phyloP scores from a whole-genome alignment of 2,329 filamentous ascomycete species.

The Pseudogymnoascus sp. region DNA sequence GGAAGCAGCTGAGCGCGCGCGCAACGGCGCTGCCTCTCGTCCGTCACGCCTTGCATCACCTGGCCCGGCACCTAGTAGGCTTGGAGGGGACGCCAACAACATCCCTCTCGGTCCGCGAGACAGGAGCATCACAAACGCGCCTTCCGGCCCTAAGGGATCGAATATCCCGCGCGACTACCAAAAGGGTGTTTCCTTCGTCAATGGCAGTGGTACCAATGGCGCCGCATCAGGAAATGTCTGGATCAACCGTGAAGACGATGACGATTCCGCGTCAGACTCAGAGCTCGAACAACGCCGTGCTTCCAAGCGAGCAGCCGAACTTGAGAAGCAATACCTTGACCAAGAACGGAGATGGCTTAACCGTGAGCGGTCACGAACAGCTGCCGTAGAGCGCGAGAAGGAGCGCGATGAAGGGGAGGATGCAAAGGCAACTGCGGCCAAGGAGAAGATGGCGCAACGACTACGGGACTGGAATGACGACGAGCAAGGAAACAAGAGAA shows the following conservation, averaged over 20 bases:
- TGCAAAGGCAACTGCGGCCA: conserved; percentile 54
- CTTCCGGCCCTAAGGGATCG: conserved; percentile 59
- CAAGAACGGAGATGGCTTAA: conserved; percentile 88
- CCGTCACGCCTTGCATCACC: conserved; percentile 66
- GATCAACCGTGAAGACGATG: conserved; percentile 68
- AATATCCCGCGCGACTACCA: conserved; percentile 67
- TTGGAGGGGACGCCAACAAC: conserved; percentile 61
- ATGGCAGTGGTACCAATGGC: conserved; percentile 63
- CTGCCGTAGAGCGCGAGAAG: conserved; percentile 77
- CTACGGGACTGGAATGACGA: conserved; percentile 86
- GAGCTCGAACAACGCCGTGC: conserved; percentile 70
- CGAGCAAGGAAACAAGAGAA: conserved; percentile 64
- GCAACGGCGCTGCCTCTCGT: conserved; percentile 55
- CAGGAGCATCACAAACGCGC: conserved; percentile 63
- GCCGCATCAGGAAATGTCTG: conserved; percentile 37
- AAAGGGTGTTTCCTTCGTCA: conserved; percentile 74
- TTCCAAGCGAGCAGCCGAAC: conserved; percentile 65
- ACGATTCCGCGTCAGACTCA: conserved; percentile 78
- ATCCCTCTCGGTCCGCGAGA: conserved; percentile 69
- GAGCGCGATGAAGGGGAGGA: conserved; percentile 72
- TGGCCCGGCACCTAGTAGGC: conserved; percentile 44
- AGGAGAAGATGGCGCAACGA: conserved; percentile 62
- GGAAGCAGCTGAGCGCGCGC: conserved; percentile 73
- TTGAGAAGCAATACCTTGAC: conserved; percentile 74
- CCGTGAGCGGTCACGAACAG: conserved; percentile 74